These are phyloP conservation scores for Fusarium agapanthi DNA, from an alignment of 2,329 filamentous ascomycete genomes.

Conservation along the genomic window DNA sequence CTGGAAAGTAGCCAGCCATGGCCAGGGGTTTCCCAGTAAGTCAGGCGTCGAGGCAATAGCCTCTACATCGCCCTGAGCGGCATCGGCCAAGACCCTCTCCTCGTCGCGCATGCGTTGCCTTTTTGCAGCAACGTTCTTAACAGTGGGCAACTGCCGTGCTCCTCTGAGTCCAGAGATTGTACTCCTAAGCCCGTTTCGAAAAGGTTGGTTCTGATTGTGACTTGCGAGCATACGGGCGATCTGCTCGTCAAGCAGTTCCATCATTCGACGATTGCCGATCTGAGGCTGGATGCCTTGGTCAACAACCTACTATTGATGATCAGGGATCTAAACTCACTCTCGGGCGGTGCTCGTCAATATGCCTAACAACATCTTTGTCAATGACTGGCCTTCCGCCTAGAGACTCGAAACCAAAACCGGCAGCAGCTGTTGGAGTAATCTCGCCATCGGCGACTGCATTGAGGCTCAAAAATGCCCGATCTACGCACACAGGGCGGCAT, in stretches of 20 bases:
- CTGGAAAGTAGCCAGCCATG: slow-evolving; percentile 12
- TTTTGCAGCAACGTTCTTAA: slow-evolving; percentile 1
- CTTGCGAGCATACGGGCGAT: slow-evolving; percentile 32
- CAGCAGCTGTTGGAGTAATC: slow-evolving; percentile 58
- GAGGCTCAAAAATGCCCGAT: slow-evolving; percentile 60
- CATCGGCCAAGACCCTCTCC: neutral
- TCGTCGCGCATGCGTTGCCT: neutral
- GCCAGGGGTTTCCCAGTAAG: slow-evolving; percentile 5
- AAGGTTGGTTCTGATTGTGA: neutral
- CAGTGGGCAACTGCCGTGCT: slow-evolving; percentile 8
- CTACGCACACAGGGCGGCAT: slow-evolving; percentile 56
- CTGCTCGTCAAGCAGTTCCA: slow-evolving; percentile 43
- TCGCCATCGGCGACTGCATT: slow-evolving; percentile 60
- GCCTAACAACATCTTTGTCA: slow-evolving; percentile 49
- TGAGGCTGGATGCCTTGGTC: neutral
- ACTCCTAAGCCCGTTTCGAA: neutral
- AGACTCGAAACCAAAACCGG: slow-evolving; percentile 62
- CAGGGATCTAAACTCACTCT: slow-evolving; percentile 43
- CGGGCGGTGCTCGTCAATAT: slow-evolving; percentile 52
- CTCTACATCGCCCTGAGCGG: neutral
- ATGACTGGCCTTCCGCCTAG: slow-evolving; percentile 54
- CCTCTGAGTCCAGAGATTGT: neutral
- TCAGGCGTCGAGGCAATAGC: neutral
- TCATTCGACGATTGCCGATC: slow-evolving; percentile 26
- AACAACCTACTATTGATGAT: neutral